These are phyloP conservation scores for Apophysomyces variabilis DNA, from an alignment of 371 early-diverging fungal species.

Conservation along the genomic window DNA sequence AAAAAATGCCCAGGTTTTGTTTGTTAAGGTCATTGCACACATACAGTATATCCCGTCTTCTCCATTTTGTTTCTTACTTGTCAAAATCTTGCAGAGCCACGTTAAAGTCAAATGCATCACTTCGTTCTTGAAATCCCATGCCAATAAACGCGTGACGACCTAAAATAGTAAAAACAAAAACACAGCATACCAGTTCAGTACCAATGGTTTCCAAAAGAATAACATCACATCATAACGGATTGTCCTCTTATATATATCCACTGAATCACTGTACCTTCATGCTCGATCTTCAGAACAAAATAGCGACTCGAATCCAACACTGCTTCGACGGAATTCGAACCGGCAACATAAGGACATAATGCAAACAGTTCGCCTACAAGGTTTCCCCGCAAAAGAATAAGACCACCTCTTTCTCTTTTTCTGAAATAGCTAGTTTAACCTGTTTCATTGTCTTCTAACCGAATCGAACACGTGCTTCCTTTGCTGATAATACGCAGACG, in stretches of 20 bases:
- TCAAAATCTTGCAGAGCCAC: conserved; percentile 87
- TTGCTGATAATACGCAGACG: conserved; percentile 76
- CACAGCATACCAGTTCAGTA: too few species aligned
- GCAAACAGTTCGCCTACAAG: conserved; percentile 86
- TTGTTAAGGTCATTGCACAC: too few species aligned
- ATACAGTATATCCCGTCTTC: too few species aligned
- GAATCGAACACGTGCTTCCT: conserved; percentile 74
- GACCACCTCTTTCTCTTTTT: not conserved
- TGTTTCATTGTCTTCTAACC: conserved; percentile 78
- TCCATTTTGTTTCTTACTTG: conserved; percentile 48
- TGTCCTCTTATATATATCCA: too few species aligned
- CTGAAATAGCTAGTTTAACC: conserved; percentile 25
- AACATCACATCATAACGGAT: too few species aligned
- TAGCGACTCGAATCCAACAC: conserved; percentile 92
- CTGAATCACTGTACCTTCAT: conserved; percentile 55
- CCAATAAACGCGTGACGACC: conserved; percentile 90
- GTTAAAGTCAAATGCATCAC: conserved; percentile 92
- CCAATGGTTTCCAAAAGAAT: too few species aligned
- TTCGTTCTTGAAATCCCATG: conserved; percentile 87
- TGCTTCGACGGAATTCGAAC: conserved; percentile 80
- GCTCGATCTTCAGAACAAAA: conserved; percentile 88
- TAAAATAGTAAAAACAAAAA: conserved; percentile 10
- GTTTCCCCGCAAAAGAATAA: not conserved
- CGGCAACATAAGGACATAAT: conserved; percentile 75
- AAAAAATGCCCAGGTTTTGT: not conserved